Base-by-base conservation (phyloP, 2,329 filamentous ascomycete genomes). In the Boeremia lycopersici region DNA sequence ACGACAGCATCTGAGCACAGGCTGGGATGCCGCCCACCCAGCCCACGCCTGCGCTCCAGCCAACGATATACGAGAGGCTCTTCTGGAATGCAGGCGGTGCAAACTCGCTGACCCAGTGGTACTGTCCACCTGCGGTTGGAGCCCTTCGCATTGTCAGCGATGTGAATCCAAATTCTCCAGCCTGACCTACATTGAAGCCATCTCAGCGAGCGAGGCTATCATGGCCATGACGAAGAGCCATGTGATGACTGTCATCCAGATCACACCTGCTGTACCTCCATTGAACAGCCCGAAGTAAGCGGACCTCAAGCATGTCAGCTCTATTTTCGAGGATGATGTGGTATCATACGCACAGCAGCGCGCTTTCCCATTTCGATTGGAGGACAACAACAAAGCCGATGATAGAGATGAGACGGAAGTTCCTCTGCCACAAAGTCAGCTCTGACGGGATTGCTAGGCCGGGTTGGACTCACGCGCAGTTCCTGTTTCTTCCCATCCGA, bases 21-120 rank as follows among this genome's bases (percentile, higher is more conserved):
- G 65, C 53, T 10, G 41, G 71, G 57, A 61, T 75, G 57, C 72
- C 74, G 70, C 46, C 48, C 23, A 62, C 57, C 59, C 59, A 61
- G 1, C 59, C 59, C 9, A 62, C 42, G 11, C 57, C 57, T 19
- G 56, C 55, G 40, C 45, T 58, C 57, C 36, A 50, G 60, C 77
- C 76, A 43, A 74, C 57, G 23, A 62, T 42, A 30, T 66, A 66
- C n/a, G 56, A 60, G 5, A 64, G 52, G 28, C 56, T 51, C 35
- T 53, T 56, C 28, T 62, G 60, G 19, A 43, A 57, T 11, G 35
- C 36, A 6, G 47, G 62, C 3, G 76, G 76, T 2, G 75, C 74
- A n/a, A 77, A 74, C 29, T 59, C 57, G 17, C 49, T 53, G n/a
- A 61, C 59, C 59, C 53, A 61, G 15, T 64, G 61, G 23, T 62